Evolutionary conservation across 352 stramenopile genomes (phyloP).

Genomic region (Blastocystis hominis): DNA sequence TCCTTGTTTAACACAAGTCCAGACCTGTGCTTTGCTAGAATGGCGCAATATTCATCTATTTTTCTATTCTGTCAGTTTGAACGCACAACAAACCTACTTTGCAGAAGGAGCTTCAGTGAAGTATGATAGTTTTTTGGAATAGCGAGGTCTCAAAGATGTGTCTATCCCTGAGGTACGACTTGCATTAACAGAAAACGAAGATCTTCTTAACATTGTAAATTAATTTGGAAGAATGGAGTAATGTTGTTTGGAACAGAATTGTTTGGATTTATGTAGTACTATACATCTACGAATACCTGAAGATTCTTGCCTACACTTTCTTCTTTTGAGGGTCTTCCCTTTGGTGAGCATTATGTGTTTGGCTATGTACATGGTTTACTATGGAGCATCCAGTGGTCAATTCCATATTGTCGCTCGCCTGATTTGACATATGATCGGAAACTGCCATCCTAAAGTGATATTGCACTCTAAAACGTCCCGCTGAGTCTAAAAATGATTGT

Average conservation of each 20-base stretch:
- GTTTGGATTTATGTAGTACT: background rate
- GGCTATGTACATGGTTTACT: too few relatives aligned
- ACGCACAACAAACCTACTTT: background rate
- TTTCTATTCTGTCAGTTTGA: background rate
- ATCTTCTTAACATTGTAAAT: background rate
- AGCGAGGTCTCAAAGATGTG: background rate
- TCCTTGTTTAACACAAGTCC: conserved; percentile 10
- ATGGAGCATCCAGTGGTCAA: too few relatives aligned
- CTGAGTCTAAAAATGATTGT: too few relatives aligned
- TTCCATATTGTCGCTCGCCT: too few relatives aligned
- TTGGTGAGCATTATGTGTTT: too few relatives aligned
- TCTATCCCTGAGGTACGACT: background rate
- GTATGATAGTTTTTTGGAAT: background rate
- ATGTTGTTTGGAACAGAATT: background rate
- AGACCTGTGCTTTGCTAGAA: background rate
- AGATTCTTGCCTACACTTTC: too few relatives aligned
- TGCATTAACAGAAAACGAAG: background rate
- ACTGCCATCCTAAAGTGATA: too few relatives aligned
- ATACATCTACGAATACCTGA: too few relatives aligned
- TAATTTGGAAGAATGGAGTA: background rate
- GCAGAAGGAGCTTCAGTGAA: background rate
- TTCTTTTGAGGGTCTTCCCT: too few relatives aligned
- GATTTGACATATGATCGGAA: too few relatives aligned
- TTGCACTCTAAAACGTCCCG: too few relatives aligned
- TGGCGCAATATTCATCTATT: background rate